A percentile compares a stretch with the other conserved stretches of the same genome.
Conservation (phyloP, 805 yeast genomes). For the Ogataea zsoltii region DNA sequence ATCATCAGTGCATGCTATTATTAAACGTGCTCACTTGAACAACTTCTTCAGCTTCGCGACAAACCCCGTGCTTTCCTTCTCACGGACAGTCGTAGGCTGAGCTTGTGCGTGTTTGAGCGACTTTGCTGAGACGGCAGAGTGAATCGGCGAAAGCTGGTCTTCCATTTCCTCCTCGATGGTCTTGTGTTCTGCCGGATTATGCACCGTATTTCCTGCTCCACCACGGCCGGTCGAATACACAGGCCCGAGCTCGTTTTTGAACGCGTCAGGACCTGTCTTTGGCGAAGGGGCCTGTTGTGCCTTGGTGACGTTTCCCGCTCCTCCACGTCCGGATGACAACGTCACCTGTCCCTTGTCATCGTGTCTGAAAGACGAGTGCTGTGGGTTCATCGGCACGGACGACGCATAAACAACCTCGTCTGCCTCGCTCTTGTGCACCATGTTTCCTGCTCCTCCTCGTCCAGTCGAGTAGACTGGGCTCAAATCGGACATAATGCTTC, state of each 20-base stretch:
- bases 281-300: slow-evolving; percentile 47
- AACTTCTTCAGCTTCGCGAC: slow-evolving; percentile 22
- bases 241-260: slow-evolving; percentile 40
- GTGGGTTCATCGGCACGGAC: slow-evolving; percentile 7
- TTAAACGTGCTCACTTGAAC: slow-evolving; percentile 10
- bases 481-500: slow-evolving; percentile 19
- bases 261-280: slow-evolving; percentile 36
- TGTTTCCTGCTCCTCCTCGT: slow-evolving; percentile 39
- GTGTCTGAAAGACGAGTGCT: slow-evolving; percentile 24
- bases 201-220: slow-evolving; percentile 55
- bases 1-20: slow-evolving; percentile 1
- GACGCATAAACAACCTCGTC: slow-evolving; percentile 26
- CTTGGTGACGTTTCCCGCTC: slow-evolving; percentile 51
- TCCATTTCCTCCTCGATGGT: slow-evolving; percentile 41
- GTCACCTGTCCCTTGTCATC: slow-evolving; percentile 36
- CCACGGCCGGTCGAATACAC: slow-evolving; percentile 57
- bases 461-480: slow-evolving; percentile 34
- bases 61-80: slow-evolving; percentile 5
- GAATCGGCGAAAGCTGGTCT: slow-evolving; percentile 41
- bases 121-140: slow-evolving; percentile 25
- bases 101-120: slow-evolving; percentile 1
- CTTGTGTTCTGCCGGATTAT: slow-evolving; percentile 40
- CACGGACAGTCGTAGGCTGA: too few species aligned
- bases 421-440: slow-evolving; percentile 25
- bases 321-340: slow-evolving; percentile 59